Percentiles rank a stretch among this genome's conserved stretches.
Evolutionary conservation across 768 basidiomycete genomes (phyloP).

Genomic region (Exsudoporus frostii): DNA sequence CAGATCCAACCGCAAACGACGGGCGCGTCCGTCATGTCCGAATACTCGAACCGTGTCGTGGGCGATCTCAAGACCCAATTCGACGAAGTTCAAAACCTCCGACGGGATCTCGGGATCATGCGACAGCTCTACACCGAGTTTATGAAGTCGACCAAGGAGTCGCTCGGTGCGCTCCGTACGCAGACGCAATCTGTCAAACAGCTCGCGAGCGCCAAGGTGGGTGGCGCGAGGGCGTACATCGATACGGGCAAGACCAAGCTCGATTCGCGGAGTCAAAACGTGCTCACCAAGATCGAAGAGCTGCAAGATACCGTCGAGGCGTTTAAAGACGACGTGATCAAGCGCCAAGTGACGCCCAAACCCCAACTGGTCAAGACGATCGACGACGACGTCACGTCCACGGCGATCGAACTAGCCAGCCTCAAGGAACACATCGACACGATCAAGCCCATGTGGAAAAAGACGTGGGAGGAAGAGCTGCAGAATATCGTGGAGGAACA

Average conservation of each 20-base stretch:
- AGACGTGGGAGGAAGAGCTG: constrained; percentile 96
- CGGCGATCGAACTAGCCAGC: constrained; percentile 67
- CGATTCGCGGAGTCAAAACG: constrained; percentile 85
- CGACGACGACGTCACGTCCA: constrained; percentile 65
- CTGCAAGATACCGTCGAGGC: constrained; percentile 87
- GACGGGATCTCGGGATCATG: constrained; percentile 90
- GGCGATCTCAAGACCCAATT: constrained; percentile 87
- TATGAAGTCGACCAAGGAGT: constrained; percentile 86
- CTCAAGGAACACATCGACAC: constrained; percentile 83
- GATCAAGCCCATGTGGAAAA: constrained; percentile 96
- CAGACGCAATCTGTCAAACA: constrained; percentile 89
- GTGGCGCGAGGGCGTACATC: constrained; percentile 84
- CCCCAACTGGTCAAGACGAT: constrained; percentile 65
- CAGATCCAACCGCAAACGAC: constrained; percentile 62
- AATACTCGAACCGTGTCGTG: constrained; percentile 71
- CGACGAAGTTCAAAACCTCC: constrained; percentile 91
- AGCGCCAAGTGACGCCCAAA: constrained; percentile 83
- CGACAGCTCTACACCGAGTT: constrained; percentile 94
- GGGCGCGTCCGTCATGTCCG: constrained; percentile 68
- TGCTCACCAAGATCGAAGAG: constrained; percentile 90
- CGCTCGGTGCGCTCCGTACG: constrained; percentile 68
- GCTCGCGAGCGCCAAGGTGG: constrained; percentile 76
- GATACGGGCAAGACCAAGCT: constrained; percentile 89
- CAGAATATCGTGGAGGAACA: constrained; percentile 98
- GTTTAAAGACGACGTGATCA: constrained; percentile 88